Conservation (phyloP, 2,329 filamentous ascomycete species). For the Penicillium polonicum region DNA sequence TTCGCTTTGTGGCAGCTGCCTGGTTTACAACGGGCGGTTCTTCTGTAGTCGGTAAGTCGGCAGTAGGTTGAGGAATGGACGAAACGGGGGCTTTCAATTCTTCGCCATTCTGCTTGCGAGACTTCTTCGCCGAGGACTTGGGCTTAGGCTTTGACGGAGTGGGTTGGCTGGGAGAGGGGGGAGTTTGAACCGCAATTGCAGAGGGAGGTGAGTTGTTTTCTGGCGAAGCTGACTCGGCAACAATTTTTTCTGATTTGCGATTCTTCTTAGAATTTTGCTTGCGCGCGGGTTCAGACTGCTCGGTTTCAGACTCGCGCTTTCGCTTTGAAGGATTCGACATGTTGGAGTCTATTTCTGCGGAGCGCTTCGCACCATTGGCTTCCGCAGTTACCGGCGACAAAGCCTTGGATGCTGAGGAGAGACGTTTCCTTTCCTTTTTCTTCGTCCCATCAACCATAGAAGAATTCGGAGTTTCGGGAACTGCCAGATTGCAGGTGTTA, state of each 20-base stretch:
- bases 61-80: not conserved
- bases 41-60: not conserved
- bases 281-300: slow-evolving; percentile 13
- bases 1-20: not conserved
- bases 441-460: not conserved
- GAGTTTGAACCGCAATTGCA: not conserved
- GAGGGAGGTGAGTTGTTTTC: not conserved
- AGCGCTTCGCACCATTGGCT: not conserved
- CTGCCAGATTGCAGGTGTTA: slow-evolving; percentile 4
- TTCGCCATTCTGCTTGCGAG: not conserved
- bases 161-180: not conserved
- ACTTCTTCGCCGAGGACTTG: not conserved
- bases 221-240: not conserved
- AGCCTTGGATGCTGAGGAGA: not conserved
- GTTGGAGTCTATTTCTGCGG: slow-evolving; percentile 2
- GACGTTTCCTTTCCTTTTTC: slow-evolving; percentile 11
- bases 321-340: slow-evolving; percentile 26
- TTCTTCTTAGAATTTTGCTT: slow-evolving; percentile 9
- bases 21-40: not conserved
- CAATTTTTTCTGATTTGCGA: not conserved
- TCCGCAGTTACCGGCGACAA: not conserved
- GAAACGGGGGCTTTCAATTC: not conserved
- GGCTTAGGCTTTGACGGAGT: not conserved
- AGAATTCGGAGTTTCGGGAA: slow-evolving; percentile 4
- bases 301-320: slow-evolving; percentile 24